Percentiles rank a stretch among this genome's conserved stretches.
Conservation (phyloP, 768 basidiomycete species). For the Mycena chlorophos region DNA sequence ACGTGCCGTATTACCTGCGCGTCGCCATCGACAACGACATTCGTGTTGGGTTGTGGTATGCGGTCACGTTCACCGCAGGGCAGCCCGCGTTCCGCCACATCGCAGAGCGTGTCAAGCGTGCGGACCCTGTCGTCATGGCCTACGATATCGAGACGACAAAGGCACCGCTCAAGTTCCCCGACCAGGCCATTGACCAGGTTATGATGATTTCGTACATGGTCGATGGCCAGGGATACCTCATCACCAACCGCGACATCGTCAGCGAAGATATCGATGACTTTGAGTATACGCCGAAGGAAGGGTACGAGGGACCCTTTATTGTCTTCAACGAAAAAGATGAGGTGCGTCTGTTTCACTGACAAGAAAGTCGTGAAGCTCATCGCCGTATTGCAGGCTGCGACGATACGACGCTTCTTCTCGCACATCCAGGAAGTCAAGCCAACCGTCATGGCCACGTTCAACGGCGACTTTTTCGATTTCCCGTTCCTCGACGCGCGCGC, state of each 20-base stretch:
- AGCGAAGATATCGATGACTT: constrained; percentile 98
- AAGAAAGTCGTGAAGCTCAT: neutral
- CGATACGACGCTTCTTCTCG: constrained; percentile 86
- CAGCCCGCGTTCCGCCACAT: constrained; percentile 72
- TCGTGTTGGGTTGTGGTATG: constrained; percentile 98
- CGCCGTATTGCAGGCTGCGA: constrained; percentile 57
- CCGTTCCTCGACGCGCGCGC: constrained; percentile 90
- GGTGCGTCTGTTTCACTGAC: constrained; percentile 43
- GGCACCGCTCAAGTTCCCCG: constrained; percentile 99
- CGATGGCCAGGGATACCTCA: constrained; percentile 95
- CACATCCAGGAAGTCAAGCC: constrained; percentile 93
- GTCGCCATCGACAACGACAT: constrained; percentile 99
- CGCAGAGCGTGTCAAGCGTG: constrained; percentile 89
- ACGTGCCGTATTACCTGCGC: constrained; percentile 95
- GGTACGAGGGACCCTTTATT: constrained; percentile 94
- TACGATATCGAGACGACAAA: constrained; percentile 99
- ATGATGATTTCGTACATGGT: constrained; percentile 99
- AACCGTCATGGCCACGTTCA: constrained; percentile 97
- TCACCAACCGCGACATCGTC: constrained; percentile 97
- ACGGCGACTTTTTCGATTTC: constrained; percentile 99
- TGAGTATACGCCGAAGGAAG: constrained; percentile 97
- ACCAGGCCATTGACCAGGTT: constrained; percentile 92
- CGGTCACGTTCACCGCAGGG: constrained; percentile 79
- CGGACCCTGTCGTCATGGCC: constrained; percentile 98
- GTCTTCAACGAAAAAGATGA: constrained; percentile 95